phyloP scores from a whole-genome alignment of 2,329 filamentous ascomycete genomes.

The Botrytis squamosa region DNA sequence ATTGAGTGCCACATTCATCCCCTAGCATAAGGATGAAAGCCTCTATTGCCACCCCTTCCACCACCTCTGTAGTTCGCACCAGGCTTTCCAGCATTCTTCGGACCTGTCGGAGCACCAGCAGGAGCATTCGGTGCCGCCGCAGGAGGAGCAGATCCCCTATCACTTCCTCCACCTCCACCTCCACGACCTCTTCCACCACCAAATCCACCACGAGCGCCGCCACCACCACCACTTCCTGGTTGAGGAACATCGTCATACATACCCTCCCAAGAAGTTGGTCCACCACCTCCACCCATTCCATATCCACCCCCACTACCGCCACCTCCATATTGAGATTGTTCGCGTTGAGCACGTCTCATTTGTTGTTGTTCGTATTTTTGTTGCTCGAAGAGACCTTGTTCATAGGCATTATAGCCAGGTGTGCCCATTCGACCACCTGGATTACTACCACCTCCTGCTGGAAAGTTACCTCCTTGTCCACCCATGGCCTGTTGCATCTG shows the following conservation, averaged over 20 bases:
- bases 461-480: slow-evolving; percentile 37
- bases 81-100: slow-evolving; percentile 89
- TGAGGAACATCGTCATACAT: slow-evolving; percentile 97
- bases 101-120: slow-evolving; percentile 86
- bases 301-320: slow-evolving; percentile 45
- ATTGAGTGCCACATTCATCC: slow-evolving; percentile 21
- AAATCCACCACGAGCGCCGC: slow-evolving; percentile 42
- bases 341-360: slow-evolving; percentile 47
- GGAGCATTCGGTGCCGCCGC: slow-evolving; percentile 53
- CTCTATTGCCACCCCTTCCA: slow-evolving; percentile 71
- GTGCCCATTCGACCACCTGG: slow-evolving; percentile 46
- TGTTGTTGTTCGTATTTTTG: slow-evolving; percentile 73
- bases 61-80: slow-evolving; percentile 93
- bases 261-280: slow-evolving; percentile 87
- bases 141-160: slow-evolving; percentile 39
- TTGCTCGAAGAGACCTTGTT: slow-evolving; percentile 74
- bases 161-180: slow-evolving; percentile 33
- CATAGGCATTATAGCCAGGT: slow-evolving; percentile 54
- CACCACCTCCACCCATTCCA: slow-evolving; percentile 52
- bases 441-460: slow-evolving; percentile 41
- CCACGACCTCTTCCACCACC: slow-evolving; percentile 38
- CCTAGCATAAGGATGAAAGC: slow-evolving; percentile 74
- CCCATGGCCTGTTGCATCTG: slow-evolving; percentile 46
- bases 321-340: slow-evolving; percentile 36
- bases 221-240: slow-evolving; percentile 49